phyloP scores from a whole-genome alignment of 176 grass and related monocot genomes.

The Echinochloa phyllopogon region DNA sequence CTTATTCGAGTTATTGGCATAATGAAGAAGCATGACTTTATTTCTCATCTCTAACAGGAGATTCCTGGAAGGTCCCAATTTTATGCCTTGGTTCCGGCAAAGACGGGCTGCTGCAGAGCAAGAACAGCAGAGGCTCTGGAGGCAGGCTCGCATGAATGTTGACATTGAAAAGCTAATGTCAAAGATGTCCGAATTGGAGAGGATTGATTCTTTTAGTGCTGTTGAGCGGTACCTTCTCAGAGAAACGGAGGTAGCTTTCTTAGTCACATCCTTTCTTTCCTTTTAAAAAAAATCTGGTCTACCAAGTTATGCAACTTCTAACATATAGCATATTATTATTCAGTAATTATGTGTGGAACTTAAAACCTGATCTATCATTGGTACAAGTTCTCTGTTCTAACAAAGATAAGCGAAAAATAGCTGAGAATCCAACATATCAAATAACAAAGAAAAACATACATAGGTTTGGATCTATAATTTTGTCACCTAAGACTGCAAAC shows the following conservation, averaged over 20 bases:
- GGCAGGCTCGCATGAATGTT: conserved; percentile 73
- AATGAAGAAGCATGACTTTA: conserved; percentile 13
- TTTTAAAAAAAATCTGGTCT: background rate
- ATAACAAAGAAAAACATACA: background rate
- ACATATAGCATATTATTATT: background rate
- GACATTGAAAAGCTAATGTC: conserved; percentile 80
- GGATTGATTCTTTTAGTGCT: conserved; percentile 93
- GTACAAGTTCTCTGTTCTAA: conserved; percentile 9
- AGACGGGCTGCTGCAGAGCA: conserved; percentile 76
- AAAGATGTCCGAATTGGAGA: conserved; percentile 91
- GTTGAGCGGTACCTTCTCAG: conserved; percentile 81
- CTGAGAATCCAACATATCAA: conserved; percentile 1
- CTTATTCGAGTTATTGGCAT: conserved; percentile 28
- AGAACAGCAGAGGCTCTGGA: conserved; percentile 91
- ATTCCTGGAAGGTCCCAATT: conserved; percentile 88
- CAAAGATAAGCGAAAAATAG: conserved; percentile 2
- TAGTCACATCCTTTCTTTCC: background rate
- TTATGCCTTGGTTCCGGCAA: conserved; percentile 96
- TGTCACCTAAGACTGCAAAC: background rate
- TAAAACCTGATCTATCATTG: conserved; percentile 3
- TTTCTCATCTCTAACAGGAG: conserved; percentile 54
- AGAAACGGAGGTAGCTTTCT: conserved; percentile 78
- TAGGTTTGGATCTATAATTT: background rate
- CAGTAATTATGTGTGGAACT: conserved; percentile 11
- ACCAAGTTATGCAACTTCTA: conserved; percentile 12